Percentiles rank a stretch among this genome's conserved stretches.
Evolutionary conservation across 2,329 filamentous ascomycete species (phyloP).

Genomic region (Pseudogymnoascus sp.): DNA sequence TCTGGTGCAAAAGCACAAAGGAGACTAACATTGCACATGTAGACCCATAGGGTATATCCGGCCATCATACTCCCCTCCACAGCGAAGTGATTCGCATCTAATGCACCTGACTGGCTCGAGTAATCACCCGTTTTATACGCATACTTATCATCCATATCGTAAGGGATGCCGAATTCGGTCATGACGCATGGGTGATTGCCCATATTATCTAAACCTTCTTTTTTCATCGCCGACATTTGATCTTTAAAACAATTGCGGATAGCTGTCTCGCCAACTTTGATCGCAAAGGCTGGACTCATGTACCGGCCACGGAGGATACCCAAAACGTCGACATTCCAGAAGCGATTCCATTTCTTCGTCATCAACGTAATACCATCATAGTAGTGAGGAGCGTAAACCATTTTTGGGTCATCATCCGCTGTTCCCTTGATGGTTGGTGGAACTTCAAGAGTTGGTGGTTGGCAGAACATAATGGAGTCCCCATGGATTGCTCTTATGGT

Average conservation of each 20-base stretch:
- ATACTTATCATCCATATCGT: slow-evolving; percentile 96
- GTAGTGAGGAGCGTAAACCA: slow-evolving; percentile 92
- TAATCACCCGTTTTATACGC: slow-evolving; percentile 96
- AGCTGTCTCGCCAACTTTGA: slow-evolving; percentile 86
- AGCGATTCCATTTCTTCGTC: slow-evolving; percentile 97
- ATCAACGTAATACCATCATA: slow-evolving; percentile 96
- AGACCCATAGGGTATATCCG: slow-evolving; percentile 86
- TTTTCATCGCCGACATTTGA: slow-evolving; percentile 72
- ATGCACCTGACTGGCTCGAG: slow-evolving; percentile 79
- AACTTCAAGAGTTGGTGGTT: slow-evolving; percentile 85
- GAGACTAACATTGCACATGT: slow-evolving; percentile 58
- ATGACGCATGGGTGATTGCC: slow-evolving; percentile 84
- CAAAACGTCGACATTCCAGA: slow-evolving; percentile 95
- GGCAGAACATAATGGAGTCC: slow-evolving; percentile 79
- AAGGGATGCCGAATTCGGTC: slow-evolving; percentile 95
- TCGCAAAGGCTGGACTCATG: slow-evolving; percentile 78
- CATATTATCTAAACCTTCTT: slow-evolving; percentile 83
- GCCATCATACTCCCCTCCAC: slow-evolving; percentile 77
- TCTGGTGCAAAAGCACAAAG: neutral
- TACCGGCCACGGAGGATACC: slow-evolving; percentile 87
- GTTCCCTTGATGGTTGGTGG: slow-evolving; percentile 84
- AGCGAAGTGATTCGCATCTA: slow-evolving; percentile 94
- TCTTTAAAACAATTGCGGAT: slow-evolving; percentile 91
- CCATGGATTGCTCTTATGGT: slow-evolving; percentile 70
- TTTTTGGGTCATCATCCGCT: slow-evolving; percentile 75